Conservation (phyloP, 768 basidiomycete species). For the Leccinum boreale region DNA sequence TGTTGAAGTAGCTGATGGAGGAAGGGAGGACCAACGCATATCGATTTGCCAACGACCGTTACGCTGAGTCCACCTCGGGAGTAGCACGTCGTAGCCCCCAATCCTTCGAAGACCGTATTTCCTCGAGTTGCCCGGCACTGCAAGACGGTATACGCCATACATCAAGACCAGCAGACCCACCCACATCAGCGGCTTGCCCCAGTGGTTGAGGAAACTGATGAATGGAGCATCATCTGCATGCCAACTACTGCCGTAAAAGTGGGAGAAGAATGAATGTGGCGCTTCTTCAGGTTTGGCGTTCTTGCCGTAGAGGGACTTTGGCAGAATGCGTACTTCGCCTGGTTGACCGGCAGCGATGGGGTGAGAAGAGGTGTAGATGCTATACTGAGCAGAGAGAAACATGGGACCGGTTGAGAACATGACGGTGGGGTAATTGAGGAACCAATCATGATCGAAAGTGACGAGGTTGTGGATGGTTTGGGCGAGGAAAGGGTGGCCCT, state of each 20-base stretch:
- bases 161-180: slow-evolving; percentile 71
- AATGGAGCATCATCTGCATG: slow-evolving; percentile 98
- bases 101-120: slow-evolving; percentile 57
- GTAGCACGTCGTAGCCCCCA: slow-evolving; percentile 72
- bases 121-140: slow-evolving; percentile 56
- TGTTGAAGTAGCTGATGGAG: slow-evolving; percentile 39
- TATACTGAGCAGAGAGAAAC: slow-evolving; percentile 95
- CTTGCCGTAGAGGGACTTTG: slow-evolving; percentile 98
- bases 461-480: slow-evolving; percentile 91
- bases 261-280: slow-evolving; percentile 91
- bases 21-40: slow-evolving; percentile 51
- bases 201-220: slow-evolving; percentile 84
- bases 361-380: slow-evolving; percentile 74
- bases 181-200: slow-evolving; percentile 90
- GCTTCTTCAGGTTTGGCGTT: slow-evolving; percentile 82
- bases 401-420: slow-evolving; percentile 99
- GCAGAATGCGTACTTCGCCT: slow-evolving; percentile 83
- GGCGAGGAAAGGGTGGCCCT: slow-evolving; percentile 82
- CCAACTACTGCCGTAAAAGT: slow-evolving; percentile 98
- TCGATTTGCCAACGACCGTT: slow-evolving; percentile 76
- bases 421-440: slow-evolving; percentile 98
- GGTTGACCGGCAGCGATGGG: slow-evolving; percentile 49
- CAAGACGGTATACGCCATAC: slow-evolving; percentile 58
- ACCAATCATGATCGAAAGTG: slow-evolving; percentile 90
- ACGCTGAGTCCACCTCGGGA: slow-evolving; percentile 70